Evolutionary conservation across 805 yeast genomes (phyloP).

Genomic region (Spathaspora sp.): DNA sequence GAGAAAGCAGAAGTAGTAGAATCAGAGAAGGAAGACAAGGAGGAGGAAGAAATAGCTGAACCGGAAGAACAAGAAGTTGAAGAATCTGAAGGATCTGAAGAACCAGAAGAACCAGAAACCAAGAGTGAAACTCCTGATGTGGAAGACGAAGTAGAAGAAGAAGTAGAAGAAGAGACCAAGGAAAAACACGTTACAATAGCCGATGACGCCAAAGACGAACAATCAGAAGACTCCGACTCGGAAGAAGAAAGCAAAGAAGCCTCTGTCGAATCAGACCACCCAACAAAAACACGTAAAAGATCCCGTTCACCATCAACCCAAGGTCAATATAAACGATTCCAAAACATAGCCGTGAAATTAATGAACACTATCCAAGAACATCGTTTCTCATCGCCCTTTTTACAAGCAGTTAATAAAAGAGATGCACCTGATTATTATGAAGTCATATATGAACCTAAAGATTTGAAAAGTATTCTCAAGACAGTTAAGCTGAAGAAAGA

Average conservation of each 20-base stretch:
- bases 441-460: slow-evolving; percentile 61
- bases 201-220: not conserved
- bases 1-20: not conserved
- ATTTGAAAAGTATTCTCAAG: slow-evolving; percentile 58
- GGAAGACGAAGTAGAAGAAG: not conserved
- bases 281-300: slow-evolving; percentile 9
- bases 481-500: slow-evolving; percentile 44
- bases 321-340: slow-evolving; percentile 50
- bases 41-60: not conserved
- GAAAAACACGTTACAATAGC: not conserved
- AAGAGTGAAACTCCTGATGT: not conserved
- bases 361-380: slow-evolving; percentile 65
- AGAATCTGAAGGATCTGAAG: slow-evolving; percentile 5
- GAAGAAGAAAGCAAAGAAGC: slow-evolving; percentile 2
- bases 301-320: slow-evolving; percentile 14
- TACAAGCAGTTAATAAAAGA: slow-evolving; percentile 61
- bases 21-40: not conserved
- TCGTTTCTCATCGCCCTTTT: slow-evolving; percentile 69
- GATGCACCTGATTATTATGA: slow-evolving; percentile 70
- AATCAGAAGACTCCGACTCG: slow-evolving; percentile 1
- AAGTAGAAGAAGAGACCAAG: not conserved
- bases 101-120: not conserved
- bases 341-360: slow-evolving; percentile 56
- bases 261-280: not conserved
- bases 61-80: not conserved